Conservation (phyloP, 1,284 basidiomycete species). For the Ceratobasidium theobromae region DNA sequence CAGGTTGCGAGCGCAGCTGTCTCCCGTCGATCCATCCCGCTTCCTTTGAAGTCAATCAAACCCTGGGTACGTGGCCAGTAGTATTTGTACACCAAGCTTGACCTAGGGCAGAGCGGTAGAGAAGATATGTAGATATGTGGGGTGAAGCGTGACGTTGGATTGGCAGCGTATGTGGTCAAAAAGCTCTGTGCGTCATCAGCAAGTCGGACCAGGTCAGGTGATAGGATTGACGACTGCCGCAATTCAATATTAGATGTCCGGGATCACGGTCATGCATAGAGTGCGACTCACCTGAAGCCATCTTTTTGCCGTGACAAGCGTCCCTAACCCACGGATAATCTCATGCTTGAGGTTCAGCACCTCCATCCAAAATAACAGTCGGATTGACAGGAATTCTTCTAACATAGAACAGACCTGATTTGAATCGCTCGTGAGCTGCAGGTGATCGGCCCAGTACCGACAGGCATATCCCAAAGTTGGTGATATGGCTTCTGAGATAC, state of each 20-base stretch:
- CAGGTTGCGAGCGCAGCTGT: background rate
- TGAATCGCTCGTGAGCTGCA: background rate
- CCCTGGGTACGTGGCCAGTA: background rate
- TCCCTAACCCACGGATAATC: background rate
- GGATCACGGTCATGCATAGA: background rate
- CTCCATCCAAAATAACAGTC: background rate
- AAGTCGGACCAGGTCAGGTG: background rate
- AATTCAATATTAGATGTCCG: background rate
- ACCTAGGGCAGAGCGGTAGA: background rate
- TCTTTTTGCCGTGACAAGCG: background rate
- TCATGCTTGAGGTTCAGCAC: background rate
- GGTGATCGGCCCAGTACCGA: background rate
- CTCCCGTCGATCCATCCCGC: background rate
- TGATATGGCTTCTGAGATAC: background rate
- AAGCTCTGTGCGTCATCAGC: background rate
- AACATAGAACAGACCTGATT: background rate
- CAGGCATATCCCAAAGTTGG: background rate
- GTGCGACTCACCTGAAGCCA: background rate
- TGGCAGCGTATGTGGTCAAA: background rate
- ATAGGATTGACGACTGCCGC: background rate
- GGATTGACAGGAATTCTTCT: background rate
- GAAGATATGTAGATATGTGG: slow-evolving; percentile 7
- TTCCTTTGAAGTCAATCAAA: background rate
- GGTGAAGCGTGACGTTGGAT: background rate
- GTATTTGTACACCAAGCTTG: background rate